Evolutionary conservation across 495 filamentous ascomycete species (phyloP), one percentile per base, ranked within the genome.

Genomic region (Emericellopsis terricola): DNA sequence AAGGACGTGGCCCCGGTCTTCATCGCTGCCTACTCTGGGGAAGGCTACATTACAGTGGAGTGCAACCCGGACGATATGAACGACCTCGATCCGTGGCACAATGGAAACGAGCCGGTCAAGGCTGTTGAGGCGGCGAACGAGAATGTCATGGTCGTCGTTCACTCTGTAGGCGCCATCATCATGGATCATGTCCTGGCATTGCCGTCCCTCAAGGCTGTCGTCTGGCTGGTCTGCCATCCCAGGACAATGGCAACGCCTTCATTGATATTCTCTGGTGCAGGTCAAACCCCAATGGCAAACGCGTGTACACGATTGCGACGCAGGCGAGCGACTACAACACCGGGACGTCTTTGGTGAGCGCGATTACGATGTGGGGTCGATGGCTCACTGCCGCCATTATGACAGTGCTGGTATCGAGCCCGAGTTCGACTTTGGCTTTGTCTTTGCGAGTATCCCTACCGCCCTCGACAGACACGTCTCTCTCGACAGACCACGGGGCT

Each of bases 221-320:
- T 97, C 10, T 74, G 92, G 55, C 82, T 3, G 80, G 93, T 41
- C 69, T 97, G 2, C 87, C 89, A 0, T 82, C 87, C 2, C 77
- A 94, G 52, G 87, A 96, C 55, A 85, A 73, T 41, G 89, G 89
- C 7, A 83, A 86, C 39, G 78, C 86, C 2, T 55, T 96, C 8
- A 69, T 72, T 1, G 85, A 94, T 47, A 63, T 97, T 5, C 60
- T 97, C 1, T 86, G 89, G 37, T 89, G 89, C n/a, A 68, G 69
- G 5, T 60, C 75, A 3, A 77, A 79, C 41, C 86, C 85, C 8
- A 84, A 75, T 21, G 89, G 89, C 10, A 79, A 79, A 31, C 62
- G 94, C 19, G 85, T 85, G 2, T 97, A 93, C 53, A 96, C 87
- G 0, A 77, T 94, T 34, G 89, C 76, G 27, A 91, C 82, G 53